Evolutionary conservation across 441 rosid species (phyloP).

Genomic region (Pelargonium cotyledonis): DNA sequence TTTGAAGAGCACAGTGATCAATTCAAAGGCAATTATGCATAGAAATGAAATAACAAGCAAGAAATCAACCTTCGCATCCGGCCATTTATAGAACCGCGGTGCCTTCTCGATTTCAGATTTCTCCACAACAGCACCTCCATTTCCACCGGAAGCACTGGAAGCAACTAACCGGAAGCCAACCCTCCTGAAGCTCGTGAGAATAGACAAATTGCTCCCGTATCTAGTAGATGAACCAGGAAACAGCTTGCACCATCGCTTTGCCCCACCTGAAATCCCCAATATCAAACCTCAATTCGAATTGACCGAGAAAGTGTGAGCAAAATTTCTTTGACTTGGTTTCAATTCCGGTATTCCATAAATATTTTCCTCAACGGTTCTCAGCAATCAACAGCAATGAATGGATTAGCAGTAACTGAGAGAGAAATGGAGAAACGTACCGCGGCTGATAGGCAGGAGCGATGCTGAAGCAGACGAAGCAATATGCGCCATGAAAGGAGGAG

Average conservation of each 20-base stretch:
- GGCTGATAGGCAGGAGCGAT: constrained; percentile 31
- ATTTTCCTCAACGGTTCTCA: no score
- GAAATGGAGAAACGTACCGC: constrained; percentile 8
- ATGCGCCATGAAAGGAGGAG: constrained; percentile 15
- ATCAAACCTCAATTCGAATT: background rate
- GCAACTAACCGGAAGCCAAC: constrained; percentile 25
- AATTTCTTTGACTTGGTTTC: background rate
- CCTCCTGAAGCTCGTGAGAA: constrained; percentile 12
- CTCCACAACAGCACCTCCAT: constrained; percentile 31
- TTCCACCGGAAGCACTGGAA: constrained; percentile 29
- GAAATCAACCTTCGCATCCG: constrained; percentile 47
- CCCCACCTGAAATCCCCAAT: constrained; percentile 37
- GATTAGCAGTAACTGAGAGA: background rate
- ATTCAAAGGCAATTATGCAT: background rate
- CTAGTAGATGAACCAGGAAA: constrained; percentile 28
- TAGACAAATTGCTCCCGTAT: constrained; percentile 25
- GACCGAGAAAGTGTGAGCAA: constrained; percentile 3
- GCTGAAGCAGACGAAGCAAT: constrained; percentile 30
- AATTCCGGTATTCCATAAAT: background rate
- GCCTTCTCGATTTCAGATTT: constrained; percentile 31
- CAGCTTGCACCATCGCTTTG: constrained; percentile 28
- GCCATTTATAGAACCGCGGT: constrained; percentile 51
- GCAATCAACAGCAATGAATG: background rate
- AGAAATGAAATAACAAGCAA: background rate
- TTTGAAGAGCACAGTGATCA: background rate